Evolutionary conservation across 1,139 yeast genomes (phyloP).

Genomic region (Pichia sp.): DNA sequence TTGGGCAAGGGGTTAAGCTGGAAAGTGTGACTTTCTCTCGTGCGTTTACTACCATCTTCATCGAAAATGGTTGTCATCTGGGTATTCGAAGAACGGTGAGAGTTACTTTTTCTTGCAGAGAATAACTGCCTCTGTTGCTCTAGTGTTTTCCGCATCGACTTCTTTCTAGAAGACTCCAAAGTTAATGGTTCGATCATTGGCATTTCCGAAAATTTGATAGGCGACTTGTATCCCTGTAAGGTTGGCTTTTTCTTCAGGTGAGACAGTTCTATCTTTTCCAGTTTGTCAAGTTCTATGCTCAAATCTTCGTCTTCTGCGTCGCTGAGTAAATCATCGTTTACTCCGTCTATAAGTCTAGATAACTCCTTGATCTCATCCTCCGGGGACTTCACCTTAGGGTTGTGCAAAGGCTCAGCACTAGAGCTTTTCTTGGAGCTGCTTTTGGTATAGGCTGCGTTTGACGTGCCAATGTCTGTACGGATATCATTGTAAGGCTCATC

Average conservation of each 20-base stretch:
- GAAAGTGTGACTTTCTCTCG: not conserved
- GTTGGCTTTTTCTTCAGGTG: conserved; percentile 21
- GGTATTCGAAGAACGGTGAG: not conserved
- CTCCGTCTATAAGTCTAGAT: conserved; percentile 20
- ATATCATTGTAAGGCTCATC: not conserved
- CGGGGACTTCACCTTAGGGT: conserved; percentile 16
- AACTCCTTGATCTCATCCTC: conserved; percentile 23
- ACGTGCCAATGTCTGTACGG: not conserved
- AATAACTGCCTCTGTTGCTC: not conserved
- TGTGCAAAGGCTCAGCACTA: not conserved
- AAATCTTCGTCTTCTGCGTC: conserved; percentile 26
- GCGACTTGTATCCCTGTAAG: conserved; percentile 23
- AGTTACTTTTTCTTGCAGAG: not conserved
- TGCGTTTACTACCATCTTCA: not conserved
- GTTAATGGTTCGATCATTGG: conserved; percentile 44
- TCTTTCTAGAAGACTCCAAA: conserved; percentile 30
- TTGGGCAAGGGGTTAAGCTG: conserved; percentile 15
- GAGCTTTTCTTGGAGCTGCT: conserved; percentile 11
- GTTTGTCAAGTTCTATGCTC: conserved; percentile 24
- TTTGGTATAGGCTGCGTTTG: not conserved
- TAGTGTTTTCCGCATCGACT: conserved; percentile 19
- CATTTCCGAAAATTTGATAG: conserved; percentile 40
- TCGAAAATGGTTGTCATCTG: conserved; percentile 8
- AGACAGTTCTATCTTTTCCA: conserved; percentile 29
- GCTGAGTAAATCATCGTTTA: conserved; percentile 21